Percentiles rank a stretch among this genome's conserved stretches.
phyloP scores from a whole-genome alignment of 768 basidiomycete genomes.

The Suillus subluteus region DNA sequence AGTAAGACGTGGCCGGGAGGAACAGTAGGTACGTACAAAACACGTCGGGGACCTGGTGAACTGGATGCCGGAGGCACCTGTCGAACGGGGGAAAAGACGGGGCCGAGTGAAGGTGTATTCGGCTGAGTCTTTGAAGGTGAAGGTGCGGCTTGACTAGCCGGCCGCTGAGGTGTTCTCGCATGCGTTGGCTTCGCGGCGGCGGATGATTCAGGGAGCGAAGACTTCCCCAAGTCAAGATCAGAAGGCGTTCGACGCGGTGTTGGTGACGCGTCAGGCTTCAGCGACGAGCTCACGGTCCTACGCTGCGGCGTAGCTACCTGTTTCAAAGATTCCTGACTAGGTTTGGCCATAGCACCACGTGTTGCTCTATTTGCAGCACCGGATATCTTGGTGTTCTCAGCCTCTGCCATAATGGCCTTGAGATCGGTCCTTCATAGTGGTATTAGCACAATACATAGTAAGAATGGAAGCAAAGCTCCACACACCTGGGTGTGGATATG shows the following conservation, averaged over 20 bases:
- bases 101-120: slow-evolving; percentile 50
- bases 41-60: slow-evolving; percentile 41
- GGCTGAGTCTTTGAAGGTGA: slow-evolving; percentile 28
- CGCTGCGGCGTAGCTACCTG: not conserved
- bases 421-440: slow-evolving; percentile 52
- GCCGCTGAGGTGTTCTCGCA: slow-evolving; percentile 16
- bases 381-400: slow-evolving; percentile 38
- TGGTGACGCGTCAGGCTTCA: slow-evolving; percentile 12
- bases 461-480: slow-evolving; percentile 8
- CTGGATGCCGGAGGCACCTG: slow-evolving; percentile 38
- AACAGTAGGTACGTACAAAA: slow-evolving; percentile 46
- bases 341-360: not conserved
- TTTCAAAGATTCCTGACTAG: not conserved
- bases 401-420: slow-evolving; percentile 85
- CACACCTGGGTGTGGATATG: slow-evolving; percentile 54
- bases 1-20: not conserved
- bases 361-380: not conserved
- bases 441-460: slow-evolving; percentile 13
- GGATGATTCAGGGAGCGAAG: not conserved
- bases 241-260: slow-evolving; percentile 17
- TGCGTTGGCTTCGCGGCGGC: not conserved
- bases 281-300: slow-evolving; percentile 12
- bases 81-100: slow-evolving; percentile 64
- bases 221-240: slow-evolving; percentile 15
- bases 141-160: slow-evolving; percentile 17